These are phyloP conservation scores for Ustilago tritici DNA, from an alignment of 1,284 basidiomycete species.

Conservation along the genomic window DNA sequence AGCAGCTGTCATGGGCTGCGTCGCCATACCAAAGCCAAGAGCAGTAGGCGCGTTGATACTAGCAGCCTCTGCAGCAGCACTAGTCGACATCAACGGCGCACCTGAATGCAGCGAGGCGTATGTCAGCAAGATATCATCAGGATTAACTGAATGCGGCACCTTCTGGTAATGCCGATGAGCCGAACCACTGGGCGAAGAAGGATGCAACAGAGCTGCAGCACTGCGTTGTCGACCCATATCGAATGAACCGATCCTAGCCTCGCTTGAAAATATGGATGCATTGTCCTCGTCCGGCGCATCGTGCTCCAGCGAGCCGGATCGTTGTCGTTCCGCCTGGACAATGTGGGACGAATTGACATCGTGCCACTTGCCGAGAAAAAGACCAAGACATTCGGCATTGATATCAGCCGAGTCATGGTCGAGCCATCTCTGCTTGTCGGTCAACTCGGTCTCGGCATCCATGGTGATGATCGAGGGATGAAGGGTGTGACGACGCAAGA, in stretches of 20 bases:
- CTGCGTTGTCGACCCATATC: conserved; percentile 44
- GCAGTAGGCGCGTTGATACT: conserved; percentile 17
- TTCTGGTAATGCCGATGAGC: conserved; percentile 33
- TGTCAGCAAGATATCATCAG: conserved; percentile 50
- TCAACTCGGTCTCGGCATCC: conserved; percentile 77
- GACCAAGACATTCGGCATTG: conserved; percentile 76
- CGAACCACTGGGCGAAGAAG: conserved; percentile 35
- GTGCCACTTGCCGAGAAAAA: conserved; percentile 58
- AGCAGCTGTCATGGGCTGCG: conserved; percentile 33
- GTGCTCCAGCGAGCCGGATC: conserved; percentile 23
- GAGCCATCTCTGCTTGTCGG: conserved; percentile 77
- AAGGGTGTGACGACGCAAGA: conserved; percentile 79
- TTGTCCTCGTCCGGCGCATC: conserved; percentile 36
- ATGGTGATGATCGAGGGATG: conserved; percentile 80
- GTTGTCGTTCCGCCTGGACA: conserved; percentile 37
- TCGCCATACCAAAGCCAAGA: conserved; percentile 17
- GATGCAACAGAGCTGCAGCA: conserved; percentile 29
- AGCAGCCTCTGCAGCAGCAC: conserved; percentile 12
- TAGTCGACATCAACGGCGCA: conserved; percentile 39
- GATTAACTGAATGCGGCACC: conserved; percentile 43
- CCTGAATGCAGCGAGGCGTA: conserved; percentile 54
- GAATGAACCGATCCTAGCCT: conserved; percentile 29
- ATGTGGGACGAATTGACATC: conserved; percentile 47
- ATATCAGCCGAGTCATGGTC: conserved; percentile 78
- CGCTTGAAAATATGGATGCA: conserved; percentile 34